A percentile compares a stretch with the other conserved stretches of the same genome.
These are phyloP conservation scores for Phalaenopsis hybrid DNA, from an alignment of 116 monocot genomes.

Conservation along the genomic window DNA sequence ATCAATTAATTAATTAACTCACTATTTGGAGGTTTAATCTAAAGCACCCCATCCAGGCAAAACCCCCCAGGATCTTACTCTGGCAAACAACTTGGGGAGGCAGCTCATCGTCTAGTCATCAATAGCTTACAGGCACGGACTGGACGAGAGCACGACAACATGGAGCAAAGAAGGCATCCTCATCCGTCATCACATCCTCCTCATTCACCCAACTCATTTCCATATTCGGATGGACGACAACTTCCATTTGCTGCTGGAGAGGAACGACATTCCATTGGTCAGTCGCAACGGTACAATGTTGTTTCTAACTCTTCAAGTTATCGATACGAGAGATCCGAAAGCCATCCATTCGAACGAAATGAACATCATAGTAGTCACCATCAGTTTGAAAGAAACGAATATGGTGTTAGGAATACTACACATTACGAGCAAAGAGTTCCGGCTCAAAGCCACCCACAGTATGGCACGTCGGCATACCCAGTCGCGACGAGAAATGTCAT, in stretches of 20 bases:
- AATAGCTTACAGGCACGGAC: constrained; percentile 16
- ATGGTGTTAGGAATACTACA: not conserved
- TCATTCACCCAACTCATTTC: not conserved
- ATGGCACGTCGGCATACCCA: not conserved
- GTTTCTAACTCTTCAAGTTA: not conserved
- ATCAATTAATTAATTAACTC: not conserved
- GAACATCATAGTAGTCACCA: constrained; percentile 5
- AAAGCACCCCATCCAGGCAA: constrained; percentile 38
- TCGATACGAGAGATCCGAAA: not conserved
- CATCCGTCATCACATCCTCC: not conserved
- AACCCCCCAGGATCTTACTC: constrained; percentile 25
- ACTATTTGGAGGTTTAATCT: not conserved
- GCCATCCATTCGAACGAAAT: constrained; percentile 13
- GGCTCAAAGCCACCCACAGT: constrained; percentile 1
- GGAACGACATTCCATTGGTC: not conserved
- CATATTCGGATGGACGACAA: constrained; percentile 15
- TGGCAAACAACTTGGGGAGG: constrained; percentile 26
- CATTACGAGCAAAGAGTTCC: constrained; percentile 6
- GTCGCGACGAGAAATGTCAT: not conserved
- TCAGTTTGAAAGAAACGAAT: not conserved
- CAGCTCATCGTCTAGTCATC: constrained; percentile 21
- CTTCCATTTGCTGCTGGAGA: not conserved
- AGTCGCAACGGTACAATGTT: not conserved
- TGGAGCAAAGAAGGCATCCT: not conserved
- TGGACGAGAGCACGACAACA: not conserved